phyloP scores from a whole-genome alignment of 2,329 filamentous ascomycete genomes.

The Bimuria novae-zelandiae region DNA sequence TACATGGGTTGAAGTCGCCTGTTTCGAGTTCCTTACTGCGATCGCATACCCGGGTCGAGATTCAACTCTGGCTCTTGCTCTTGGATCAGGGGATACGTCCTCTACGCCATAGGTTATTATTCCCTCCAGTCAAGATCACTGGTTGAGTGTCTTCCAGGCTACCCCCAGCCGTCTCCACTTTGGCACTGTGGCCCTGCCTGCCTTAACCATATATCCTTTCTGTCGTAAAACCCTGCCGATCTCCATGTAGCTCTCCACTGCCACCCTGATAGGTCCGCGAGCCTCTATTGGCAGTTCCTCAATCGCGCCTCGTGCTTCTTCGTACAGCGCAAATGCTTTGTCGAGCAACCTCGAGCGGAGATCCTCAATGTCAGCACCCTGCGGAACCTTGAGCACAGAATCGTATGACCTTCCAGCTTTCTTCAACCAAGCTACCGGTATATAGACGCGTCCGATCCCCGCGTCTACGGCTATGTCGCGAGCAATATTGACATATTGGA shows the following conservation, averaged over 20 bases:
- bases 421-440: constrained; percentile 67
- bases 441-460: constrained; percentile 67
- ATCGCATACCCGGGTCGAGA: too few species aligned
- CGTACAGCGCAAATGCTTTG: constrained; percentile 65
- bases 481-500: constrained; percentile 80
- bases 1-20: too few species aligned
- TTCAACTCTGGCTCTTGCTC: too few species aligned
- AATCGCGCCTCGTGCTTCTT: constrained; percentile 60
- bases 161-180: constrained; percentile 57
- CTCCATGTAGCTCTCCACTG: constrained; percentile 77
- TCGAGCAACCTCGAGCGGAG: constrained; percentile 62
- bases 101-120: not conserved
- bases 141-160: constrained; percentile 61
- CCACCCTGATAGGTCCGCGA: constrained; percentile 67
- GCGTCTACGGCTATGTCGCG: constrained; percentile 74
- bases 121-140: not conserved
- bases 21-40: too few species aligned
- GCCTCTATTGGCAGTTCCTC: constrained; percentile 64
- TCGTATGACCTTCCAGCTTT: constrained; percentile 60
- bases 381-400: constrained; percentile 59
- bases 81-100: too few species aligned
- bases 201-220: constrained; percentile 50
- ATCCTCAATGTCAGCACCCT: constrained; percentile 52
- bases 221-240: constrained; percentile 67
- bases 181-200: constrained; percentile 54